Percentiles rank a stretch among this genome's conserved stretches.
phyloP scores from a whole-genome alignment of 257 asterid genomes.

The Striga asiatica region DNA sequence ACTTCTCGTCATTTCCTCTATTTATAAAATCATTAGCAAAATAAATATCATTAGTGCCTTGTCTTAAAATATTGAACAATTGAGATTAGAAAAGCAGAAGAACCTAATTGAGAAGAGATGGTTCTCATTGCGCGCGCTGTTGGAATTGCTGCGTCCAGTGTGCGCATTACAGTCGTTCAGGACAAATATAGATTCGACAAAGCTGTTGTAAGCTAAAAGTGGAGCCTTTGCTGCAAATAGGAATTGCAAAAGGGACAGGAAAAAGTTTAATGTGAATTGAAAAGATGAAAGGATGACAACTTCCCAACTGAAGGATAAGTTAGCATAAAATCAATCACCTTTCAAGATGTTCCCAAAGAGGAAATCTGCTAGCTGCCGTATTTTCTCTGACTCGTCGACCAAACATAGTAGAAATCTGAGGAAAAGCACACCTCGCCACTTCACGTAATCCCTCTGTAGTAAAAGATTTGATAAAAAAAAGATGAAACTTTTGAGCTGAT shows the following conservation, averaged over 20 bases:
- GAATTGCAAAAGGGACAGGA: background rate
- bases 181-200: constrained; percentile 77
- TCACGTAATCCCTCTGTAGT: constrained; percentile 83
- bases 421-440: constrained; percentile 94
- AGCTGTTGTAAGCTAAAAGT: constrained; percentile 92
- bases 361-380: constrained; percentile 77
- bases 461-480: constrained; percentile 14
- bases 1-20: constrained; percentile 76
- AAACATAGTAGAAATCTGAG: constrained; percentile 76
- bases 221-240: constrained; percentile 80
- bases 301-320: background rate
- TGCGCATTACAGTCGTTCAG: constrained; percentile 88
- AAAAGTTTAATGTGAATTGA: background rate
- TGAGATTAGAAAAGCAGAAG: constrained; percentile 15
- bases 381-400: constrained; percentile 79
- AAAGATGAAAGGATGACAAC: background rate
- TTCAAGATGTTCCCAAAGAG: constrained; percentile 83
- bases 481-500: background rate
- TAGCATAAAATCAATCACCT: constrained; percentile 36
- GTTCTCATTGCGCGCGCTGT: constrained; percentile 45
- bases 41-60: background rate
- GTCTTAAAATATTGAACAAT: background rate
- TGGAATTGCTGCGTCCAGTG: constrained; percentile 71
- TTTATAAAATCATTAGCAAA: background rate
- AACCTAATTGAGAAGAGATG: constrained; percentile 65